Percentiles rank a stretch among this genome's conserved stretches.
Evolutionary conservation across 768 basidiomycete species (phyloP).

Genomic region (Trametes elegans): DNA sequence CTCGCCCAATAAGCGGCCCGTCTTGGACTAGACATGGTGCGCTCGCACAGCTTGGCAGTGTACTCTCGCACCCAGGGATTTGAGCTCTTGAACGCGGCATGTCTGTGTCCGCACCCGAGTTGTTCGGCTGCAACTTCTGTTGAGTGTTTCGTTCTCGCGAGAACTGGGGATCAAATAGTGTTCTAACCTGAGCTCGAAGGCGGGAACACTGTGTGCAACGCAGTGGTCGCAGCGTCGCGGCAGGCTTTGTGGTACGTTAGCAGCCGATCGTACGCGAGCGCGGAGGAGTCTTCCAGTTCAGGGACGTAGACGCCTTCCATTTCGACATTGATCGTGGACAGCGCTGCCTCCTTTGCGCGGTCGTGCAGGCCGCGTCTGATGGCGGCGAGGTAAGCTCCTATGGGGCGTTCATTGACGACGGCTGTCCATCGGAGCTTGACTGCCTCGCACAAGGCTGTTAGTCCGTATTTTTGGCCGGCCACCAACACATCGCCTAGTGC

Average conservation of each 20-base stretch:
- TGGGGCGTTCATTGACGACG: not conserved
- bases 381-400: not conserved
- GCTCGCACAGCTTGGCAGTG: too few relatives aligned
- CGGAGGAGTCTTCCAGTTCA: not conserved
- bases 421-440: not conserved
- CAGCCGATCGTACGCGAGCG: conserved; percentile 1
- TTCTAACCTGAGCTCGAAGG: not conserved
- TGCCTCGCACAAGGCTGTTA: not conserved
- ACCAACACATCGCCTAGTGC: not conserved
- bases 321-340: not conserved
- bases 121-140: not conserved
- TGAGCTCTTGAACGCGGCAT: too few relatives aligned
- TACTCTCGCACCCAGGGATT: too few relatives aligned
- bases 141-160: not conserved
- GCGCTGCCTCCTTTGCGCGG: not conserved
- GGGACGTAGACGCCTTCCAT: not conserved
- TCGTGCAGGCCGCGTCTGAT: not conserved
- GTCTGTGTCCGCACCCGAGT: too few relatives aligned
- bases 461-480: conserved; percentile 1
- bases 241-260: not conserved
- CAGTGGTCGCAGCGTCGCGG: not conserved
- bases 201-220: not conserved
- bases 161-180: not conserved
- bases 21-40: too few relatives aligned
- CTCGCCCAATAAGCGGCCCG: too few relatives aligned